Conservation (phyloP, 140 eudicot genomes). For the Anethum foeniculum region DNA sequence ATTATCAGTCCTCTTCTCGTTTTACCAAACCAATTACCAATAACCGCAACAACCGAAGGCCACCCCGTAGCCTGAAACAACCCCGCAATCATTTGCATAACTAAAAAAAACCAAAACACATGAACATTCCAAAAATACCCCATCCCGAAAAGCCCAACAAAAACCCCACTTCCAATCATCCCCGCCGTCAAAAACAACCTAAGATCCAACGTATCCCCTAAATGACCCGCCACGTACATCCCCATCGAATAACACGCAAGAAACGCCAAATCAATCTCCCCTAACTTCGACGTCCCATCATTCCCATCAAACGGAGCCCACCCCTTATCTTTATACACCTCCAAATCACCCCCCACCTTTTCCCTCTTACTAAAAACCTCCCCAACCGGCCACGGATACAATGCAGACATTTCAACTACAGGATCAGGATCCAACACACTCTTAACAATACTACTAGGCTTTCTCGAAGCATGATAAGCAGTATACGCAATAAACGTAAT, state of each 20-base stretch:
- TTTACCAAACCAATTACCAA: constrained; percentile 93
- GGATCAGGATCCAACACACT: constrained; percentile 64
- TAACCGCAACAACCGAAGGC: constrained; percentile 94
- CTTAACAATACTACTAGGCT: constrained; percentile 81
- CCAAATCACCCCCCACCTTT: not conserved
- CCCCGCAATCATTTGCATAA: constrained; percentile 84
- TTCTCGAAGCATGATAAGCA: constrained; percentile 81
- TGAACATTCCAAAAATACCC: constrained; percentile 72
- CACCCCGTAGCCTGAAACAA: constrained; percentile 93
- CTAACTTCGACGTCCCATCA: constrained; percentile 59
- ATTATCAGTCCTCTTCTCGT: constrained; percentile 81
- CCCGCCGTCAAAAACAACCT: constrained; percentile 68
- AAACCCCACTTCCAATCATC: constrained; percentile 82
- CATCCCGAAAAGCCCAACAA: constrained; percentile 75
- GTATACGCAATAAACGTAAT: constrained; percentile 78
- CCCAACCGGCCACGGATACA: constrained; percentile 71
- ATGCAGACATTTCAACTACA: not conserved
- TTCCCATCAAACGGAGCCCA: constrained; percentile 80
- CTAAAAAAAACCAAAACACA: constrained; percentile 56
- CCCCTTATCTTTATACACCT: constrained; percentile 23
- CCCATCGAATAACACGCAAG: constrained; percentile 72
- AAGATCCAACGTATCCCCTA: constrained; percentile 73
- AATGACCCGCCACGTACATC: constrained; percentile 86
- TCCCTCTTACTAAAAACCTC: constrained; percentile 35
- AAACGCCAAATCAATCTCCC: constrained; percentile 83